A percentile compares a stretch with the other conserved stretches of the same genome.
These are phyloP conservation scores for Trapa incisa DNA, from an alignment of 345 rosid genomes.

Conservation along the genomic window DNA sequence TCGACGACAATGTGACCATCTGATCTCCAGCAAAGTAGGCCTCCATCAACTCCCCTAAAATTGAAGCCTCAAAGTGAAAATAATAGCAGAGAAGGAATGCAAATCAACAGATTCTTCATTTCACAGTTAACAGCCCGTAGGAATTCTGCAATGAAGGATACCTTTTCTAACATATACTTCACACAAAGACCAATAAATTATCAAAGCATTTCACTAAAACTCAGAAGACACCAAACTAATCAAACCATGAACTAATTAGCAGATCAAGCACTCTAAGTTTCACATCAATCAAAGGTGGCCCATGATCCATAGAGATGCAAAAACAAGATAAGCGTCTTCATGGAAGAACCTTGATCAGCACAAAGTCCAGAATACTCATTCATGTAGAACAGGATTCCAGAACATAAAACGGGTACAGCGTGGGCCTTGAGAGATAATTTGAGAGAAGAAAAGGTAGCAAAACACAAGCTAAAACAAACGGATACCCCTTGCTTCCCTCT, in stretches of 20 bases:
- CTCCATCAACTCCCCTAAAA: neutral
- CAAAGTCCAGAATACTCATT: neutral
- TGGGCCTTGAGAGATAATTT: neutral
- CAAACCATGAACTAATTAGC: neutral
- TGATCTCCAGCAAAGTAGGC: neutral
- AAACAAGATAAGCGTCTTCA: neutral
- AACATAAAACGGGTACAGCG: too few relatives aligned
- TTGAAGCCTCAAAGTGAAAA: neutral
- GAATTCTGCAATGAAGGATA: neutral
- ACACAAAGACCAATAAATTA: neutral
- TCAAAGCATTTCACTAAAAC: neutral
- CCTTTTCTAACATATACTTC: neutral
- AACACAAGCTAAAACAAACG: too few relatives aligned
- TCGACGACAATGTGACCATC: slow-evolving; percentile 31
- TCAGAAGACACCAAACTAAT: neutral
- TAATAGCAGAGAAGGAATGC: neutral
- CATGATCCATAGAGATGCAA: neutral
- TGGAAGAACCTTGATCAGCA: neutral
- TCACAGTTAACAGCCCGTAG: neutral
- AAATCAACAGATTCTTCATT: neutral
- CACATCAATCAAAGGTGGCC: neutral
- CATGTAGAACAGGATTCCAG: neutral
- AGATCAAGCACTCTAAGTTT: neutral
- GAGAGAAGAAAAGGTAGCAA: neutral
- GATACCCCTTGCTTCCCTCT: too few relatives aligned